Conservation (phyloP, 768 basidiomycete species). For the Tylopilus felleus region DNA sequence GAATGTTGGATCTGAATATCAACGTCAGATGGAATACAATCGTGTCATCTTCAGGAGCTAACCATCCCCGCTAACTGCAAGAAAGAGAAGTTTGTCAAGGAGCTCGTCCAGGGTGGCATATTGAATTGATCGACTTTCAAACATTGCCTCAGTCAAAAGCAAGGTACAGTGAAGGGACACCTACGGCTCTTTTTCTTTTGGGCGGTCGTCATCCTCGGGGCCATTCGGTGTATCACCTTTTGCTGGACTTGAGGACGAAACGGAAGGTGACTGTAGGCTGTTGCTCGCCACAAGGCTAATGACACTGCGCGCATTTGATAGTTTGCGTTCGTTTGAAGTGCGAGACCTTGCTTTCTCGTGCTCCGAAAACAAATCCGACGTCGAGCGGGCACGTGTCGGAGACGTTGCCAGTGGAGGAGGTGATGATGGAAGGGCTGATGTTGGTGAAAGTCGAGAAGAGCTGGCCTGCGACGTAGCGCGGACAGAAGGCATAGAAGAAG, state of each 20-base stretch:
- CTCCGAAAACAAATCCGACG: conserved; percentile 47
- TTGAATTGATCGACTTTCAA: conserved; percentile 51
- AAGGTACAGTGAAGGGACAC: conserved; percentile 21
- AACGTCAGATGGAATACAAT: conserved; percentile 7
- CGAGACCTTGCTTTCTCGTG: conserved; percentile 37
- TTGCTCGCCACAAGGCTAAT: conserved; percentile 22
- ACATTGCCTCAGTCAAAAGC: conserved; percentile 10
- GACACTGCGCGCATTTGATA: conserved; percentile 31
- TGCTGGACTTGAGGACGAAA: conserved; percentile 8
- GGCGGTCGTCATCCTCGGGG: conserved; percentile 25
- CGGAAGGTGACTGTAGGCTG: conserved; percentile 19
- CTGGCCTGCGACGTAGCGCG: conserved; percentile 30
- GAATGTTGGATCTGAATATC: conserved; percentile 62
- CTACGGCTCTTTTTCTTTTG: conserved; percentile 52
- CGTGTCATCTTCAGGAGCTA: conserved; percentile 16
- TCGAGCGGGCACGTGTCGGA: conserved; percentile 53
- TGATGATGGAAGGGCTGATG: conserved; percentile 34
- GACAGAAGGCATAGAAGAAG: conserved; percentile 38
- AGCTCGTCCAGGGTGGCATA: conserved; percentile 78
- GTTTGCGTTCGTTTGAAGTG: conserved; percentile 25
- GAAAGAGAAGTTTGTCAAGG: conserved; percentile 76
- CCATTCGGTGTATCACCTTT: conserved; percentile 10
- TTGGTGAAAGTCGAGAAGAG: conserved; percentile 30
- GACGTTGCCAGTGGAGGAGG: conserved; percentile 42
- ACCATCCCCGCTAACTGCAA: conserved; percentile 86